A percentile compares a stretch with the other conserved stretches of the same genome.
phyloP scores from a whole-genome alignment of 129 eudicot species.

The Escallonia herrerae region DNA sequence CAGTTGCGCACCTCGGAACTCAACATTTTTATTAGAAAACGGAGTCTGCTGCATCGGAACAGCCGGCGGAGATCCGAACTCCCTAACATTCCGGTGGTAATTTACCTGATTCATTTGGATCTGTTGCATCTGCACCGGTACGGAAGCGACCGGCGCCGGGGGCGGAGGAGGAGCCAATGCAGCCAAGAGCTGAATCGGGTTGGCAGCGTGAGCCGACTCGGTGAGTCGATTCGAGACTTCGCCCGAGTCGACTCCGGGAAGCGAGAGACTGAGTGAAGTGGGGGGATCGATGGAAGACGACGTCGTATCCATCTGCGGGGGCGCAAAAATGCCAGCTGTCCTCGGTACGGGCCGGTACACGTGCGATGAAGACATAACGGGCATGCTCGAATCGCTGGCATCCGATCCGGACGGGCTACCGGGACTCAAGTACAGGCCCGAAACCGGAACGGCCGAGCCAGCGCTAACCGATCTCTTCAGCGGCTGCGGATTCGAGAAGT shows the following conservation, averaged over 20 bases:
- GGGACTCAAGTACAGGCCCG: constrained; percentile 46
- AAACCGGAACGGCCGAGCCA: constrained; percentile 65
- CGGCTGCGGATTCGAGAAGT: constrained; percentile 35
- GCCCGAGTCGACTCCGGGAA: constrained; percentile 47
- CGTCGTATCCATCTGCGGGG: constrained; percentile 21
- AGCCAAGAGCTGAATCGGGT: constrained; percentile 2
- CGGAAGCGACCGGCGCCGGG: constrained; percentile 14
- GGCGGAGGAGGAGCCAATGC: constrained; percentile 1
- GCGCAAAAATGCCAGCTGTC: constrained; percentile 24
- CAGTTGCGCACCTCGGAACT: not conserved
- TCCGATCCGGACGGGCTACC: constrained; percentile 85
- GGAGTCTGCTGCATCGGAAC: constrained; percentile 11
- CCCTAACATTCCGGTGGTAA: not conserved
- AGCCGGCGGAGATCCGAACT: not conserved
- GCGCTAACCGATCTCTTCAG: constrained; percentile 63
- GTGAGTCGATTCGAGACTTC: constrained; percentile 10
- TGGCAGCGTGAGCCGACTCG: constrained; percentile 15
- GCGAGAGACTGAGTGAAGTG: constrained; percentile 52
- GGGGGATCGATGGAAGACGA: constrained; percentile 39
- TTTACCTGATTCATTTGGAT: constrained; percentile 8
- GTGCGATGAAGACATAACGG: constrained; percentile 21
- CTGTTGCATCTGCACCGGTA: constrained; percentile 20
- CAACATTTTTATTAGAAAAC: not conserved
- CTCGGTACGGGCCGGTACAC: constrained; percentile 47
- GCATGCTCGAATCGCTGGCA: constrained; percentile 52